Base-by-base conservation (phyloP, 225 moss, liverwort and hornwort species). In the Sphagnum tenellum region DNA sequence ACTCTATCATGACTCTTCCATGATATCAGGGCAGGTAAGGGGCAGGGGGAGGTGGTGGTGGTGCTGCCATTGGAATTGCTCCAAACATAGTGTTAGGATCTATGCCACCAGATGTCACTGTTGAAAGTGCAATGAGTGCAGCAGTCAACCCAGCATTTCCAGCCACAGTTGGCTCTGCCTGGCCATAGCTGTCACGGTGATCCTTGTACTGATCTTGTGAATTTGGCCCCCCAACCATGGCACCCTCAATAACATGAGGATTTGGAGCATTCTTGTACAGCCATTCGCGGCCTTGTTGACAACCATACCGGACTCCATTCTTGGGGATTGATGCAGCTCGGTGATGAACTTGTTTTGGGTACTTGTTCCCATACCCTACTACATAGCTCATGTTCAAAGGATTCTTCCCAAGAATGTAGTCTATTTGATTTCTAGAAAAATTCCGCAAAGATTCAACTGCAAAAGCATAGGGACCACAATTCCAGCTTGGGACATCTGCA, bases 121-220 rank as follows among this genome's bases (percentile, higher is more conserved):
- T 66, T 14, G 90, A 83, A 7, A 96, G 65, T 1, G 92, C 88
- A 2, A 89, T 44, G 10, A 92, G 83, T 4, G 90, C 90, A 49
- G 78, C 88, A 9, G 85, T 78, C 14, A 96, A 80, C 7, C 90
- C 96, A 7, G 92, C 96, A 62, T 96, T 96, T 14, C 92, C 96
- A 1, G 74, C 78, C 46, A 92, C 53, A 0, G 92, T 88, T n/a
- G 96, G 90, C 71, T 96, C 95, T 3, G 88, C 88, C 70, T 73
- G 89, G 8, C 74, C 70, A 11, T 29, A 83, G 69, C 86, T 92
- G 3, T 11, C 47, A 11, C 96, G 81, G 45, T 59, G 56, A 67
- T 96, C 96, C 2, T 49, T 3, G 48, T 92, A 96, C 29, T 3
- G 46, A 57, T 96, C 96, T 3, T 11, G 8, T 5, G 62, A 70